Base-by-base conservation (phyloP, 441 rosid genomes). In the Populus tomentosa region DNA sequence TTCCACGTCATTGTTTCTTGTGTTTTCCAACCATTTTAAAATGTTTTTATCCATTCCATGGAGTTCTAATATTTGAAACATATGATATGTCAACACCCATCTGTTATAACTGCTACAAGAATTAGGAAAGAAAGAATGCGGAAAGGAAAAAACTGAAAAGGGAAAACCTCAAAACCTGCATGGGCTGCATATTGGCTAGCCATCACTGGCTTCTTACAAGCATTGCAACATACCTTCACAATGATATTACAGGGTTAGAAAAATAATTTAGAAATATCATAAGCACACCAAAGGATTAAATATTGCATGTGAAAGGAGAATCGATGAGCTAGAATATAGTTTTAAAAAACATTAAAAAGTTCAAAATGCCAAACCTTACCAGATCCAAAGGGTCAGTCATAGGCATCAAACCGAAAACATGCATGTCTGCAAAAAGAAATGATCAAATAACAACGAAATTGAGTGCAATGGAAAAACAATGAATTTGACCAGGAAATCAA, bases 151-250 rank as follows among this genome's bases (percentile, higher is more conserved):
- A 69, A 26, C 24, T 38, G 4, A 28, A 81, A 69, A 72, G 61
- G 30, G 59, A 78, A 83, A 72, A 74, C 75, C 56, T 66, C 68
- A 75, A 70, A 75, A 90, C 94, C 94, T 87, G 90, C 84, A 88
- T 90, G 94, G 82, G 82, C 85, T 8, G 87, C 84, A 81, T 84
- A 90, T 56, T 87, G 94, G 85, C 89, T 90, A 80, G 89, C 86
- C 86, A 75, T 85, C 76, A 90, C 76, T 65, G 94, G 92, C 84
- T 87, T 90, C 85, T 87, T 90, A 84, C 94, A 90, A 36, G 84
- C 87, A 82, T 88, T 89, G 86, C 94, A 90, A 65, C 89, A 82
- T 64, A 90, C 92, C 92, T 90, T 80, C 82, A 86, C 23, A 78
- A 64, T 46, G 46, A 76, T n/a, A 82, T 79, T 68, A 61, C 61